Percentiles rank a stretch among this genome's conserved stretches.
phyloP scores from a whole-genome alignment of 257 asterid genomes.

The Henckelia pumila region DNA sequence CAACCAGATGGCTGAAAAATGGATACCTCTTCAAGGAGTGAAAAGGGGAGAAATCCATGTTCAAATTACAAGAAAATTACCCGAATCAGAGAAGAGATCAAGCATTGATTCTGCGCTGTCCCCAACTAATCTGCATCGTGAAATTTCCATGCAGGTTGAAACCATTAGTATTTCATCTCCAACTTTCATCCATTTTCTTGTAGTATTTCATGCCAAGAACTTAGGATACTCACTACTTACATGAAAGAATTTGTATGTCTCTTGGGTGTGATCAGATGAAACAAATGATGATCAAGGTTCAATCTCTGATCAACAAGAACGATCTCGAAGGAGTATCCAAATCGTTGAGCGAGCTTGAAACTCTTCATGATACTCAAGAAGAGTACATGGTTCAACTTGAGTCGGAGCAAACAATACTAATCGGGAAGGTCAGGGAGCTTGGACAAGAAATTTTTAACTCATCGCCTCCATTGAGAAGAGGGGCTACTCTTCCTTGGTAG shows the following conservation, averaged over 20 bases:
- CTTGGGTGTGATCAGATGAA: constrained; percentile 52
- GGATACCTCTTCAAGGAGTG: constrained; percentile 97
- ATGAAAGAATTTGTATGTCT: constrained; percentile 2
- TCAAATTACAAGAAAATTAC: constrained; percentile 73
- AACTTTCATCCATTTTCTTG: neutral
- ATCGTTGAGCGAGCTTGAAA: constrained; percentile 63
- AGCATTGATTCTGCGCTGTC: constrained; percentile 54
- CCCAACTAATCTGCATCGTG: constrained; percentile 50
- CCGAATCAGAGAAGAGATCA: constrained; percentile 63
- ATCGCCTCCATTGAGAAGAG: constrained; percentile 42
- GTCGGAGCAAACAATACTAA: constrained; percentile 68
- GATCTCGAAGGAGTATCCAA: constrained; percentile 56
- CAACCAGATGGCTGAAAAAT: constrained; percentile 79
- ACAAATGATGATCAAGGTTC: constrained; percentile 65
- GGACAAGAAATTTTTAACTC: constrained; percentile 88
- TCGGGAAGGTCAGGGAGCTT: constrained; percentile 74
- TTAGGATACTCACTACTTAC: neutral
- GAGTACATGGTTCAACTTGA: constrained; percentile 72
- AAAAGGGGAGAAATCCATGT: constrained; percentile 85
- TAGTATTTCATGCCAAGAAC: constrained; percentile 5
- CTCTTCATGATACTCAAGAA: constrained; percentile 66
- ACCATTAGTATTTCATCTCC: neutral
- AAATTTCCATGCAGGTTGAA: constrained; percentile 62
- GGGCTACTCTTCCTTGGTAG: constrained; percentile 40
- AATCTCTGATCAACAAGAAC: constrained; percentile 54